phyloP scores from a whole-genome alignment of 257 asterid genomes.

The Nicotiana undulata region DNA sequence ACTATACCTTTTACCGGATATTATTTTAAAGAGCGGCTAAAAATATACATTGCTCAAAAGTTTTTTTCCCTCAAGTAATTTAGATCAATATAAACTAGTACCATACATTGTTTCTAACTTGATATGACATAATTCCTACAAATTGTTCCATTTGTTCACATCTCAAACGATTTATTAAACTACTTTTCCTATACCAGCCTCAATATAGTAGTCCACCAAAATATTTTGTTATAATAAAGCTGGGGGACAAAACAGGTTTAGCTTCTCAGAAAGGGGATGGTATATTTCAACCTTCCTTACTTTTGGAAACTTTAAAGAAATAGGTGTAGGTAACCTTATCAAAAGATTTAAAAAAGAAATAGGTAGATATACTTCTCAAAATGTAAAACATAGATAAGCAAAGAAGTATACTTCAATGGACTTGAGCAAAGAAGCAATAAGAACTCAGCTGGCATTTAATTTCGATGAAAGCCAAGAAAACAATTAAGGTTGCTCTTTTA shows the following conservation, averaged over 20 bases:
- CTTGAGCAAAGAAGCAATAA: not conserved
- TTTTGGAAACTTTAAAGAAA: not conserved
- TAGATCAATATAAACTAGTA: not conserved
- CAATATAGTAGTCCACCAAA: not conserved
- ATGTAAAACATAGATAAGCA: not conserved
- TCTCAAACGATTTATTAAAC: not conserved
- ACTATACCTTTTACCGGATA: too few relatives aligned
- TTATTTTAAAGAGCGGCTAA: too few relatives aligned
- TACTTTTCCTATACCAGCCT: not conserved
- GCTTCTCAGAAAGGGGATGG: not conserved
- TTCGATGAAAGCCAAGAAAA: not conserved
- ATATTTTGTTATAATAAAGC: not conserved
- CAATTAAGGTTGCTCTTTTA: not conserved
- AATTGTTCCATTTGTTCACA: not conserved
- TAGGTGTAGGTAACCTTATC: not conserved
- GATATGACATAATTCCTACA: not conserved
- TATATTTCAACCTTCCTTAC: not conserved
- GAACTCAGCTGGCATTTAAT: not conserved
- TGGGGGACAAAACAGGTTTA: not conserved
- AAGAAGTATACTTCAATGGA: not conserved
- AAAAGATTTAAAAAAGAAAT: not conserved
- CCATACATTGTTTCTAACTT: not conserved
- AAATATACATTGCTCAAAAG: too few relatives aligned
- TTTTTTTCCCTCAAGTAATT: not conserved
- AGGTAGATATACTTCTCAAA: not conserved